Conservation (phyloP, 2,329 filamentous ascomycete genomes). For the Ceratocystis smalleyi region DNA sequence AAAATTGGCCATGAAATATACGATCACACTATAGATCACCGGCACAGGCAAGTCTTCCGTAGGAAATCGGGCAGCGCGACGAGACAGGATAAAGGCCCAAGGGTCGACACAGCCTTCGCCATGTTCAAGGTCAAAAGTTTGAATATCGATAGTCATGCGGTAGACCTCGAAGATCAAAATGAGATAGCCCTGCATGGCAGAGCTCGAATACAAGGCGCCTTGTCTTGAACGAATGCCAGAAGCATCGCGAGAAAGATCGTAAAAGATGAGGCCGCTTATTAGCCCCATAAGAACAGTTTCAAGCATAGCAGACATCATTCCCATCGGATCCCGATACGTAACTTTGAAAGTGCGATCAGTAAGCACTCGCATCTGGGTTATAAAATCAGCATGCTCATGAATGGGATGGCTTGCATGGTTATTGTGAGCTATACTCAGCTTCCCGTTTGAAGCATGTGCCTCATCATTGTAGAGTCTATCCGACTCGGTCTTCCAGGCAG, state of each 20-base stretch:
- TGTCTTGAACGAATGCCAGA: conserved; percentile 59
- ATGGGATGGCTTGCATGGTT: conserved; percentile 17
- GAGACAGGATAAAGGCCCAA: conserved; percentile 52
- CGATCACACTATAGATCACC: conserved; percentile 52
- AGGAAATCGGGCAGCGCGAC: conserved; percentile 50
- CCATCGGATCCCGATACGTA: conserved; percentile 62
- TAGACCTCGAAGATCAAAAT: conserved; percentile 64
- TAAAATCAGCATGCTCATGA: conserved; percentile 38
- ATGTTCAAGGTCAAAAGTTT: conserved; percentile 59
- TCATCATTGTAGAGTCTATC: neutral
- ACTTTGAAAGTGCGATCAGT: conserved; percentile 54
- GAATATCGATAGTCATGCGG: conserved; percentile 58
- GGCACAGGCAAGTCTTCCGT: conserved; percentile 62
- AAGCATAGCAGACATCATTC: conserved; percentile 52
- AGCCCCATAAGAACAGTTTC: conserved; percentile 58
- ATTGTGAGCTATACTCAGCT: neutral
- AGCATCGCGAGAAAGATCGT: conserved; percentile 46
- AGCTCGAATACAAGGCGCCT: conserved; percentile 56
- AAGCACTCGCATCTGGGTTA: conserved; percentile 48
- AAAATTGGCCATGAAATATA: conserved; percentile 67
- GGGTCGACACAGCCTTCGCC: conserved; percentile 58
- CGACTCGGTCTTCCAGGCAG: conserved; percentile 37
- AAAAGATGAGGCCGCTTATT: conserved; percentile 59
- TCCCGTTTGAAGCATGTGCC: neutral
- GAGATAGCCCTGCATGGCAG: conserved; percentile 59